Base-by-base conservation (phyloP, 192 early-diverging fungal species). In the Lobosporangium transversale region DNA sequence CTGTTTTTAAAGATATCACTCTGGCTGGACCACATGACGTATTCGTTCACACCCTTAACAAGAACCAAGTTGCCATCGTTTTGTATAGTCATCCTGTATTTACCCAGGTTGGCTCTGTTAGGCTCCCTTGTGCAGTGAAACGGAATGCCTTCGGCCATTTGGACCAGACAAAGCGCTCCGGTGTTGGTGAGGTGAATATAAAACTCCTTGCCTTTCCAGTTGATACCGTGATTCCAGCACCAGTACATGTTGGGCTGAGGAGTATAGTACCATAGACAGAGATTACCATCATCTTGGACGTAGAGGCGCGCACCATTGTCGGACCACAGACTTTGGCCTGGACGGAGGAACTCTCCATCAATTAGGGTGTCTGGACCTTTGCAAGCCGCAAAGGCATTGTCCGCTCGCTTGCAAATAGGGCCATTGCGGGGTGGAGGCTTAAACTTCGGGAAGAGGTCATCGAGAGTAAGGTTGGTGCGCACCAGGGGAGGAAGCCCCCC, bases 1-100 rank as follows among this genome's bases (percentile, higher is more conserved):
- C n/a, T n/a, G n/a, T n/a, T n/a, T n/a, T n/a, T n/a, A n/a, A n/a
- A n/a, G n/a, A n/a, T n/a, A n/a, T n/a, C n/a, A n/a, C n/a, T n/a
- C n/a, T n/a, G n/a, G n/a, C n/a, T n/a, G n/a, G n/a, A n/a, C n/a
- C n/a, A n/a, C n/a, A n/a, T n/a, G n/a, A n/a, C n/a, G n/a, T n/a
- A n/a, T n/a, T n/a, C n/a, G n/a, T n/a, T n/a, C n/a, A n/a, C n/a
- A n/a, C n/a, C n/a, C n/a, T n/a, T n/a, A n/a, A n/a, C n/a, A n/a
- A n/a, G n/a, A n/a, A 53, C 52, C 18, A 53, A 32, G 29, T 53
- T 53, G 8, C 52, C 52, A 33, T 53, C 52, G 31, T 53, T 53
- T 33, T 53, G 52, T 8, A 53, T 26, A 18, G 52, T 53, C 30
- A 53, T 10, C 29, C 52, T 53, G 30, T 53, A 53, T 17, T 33